Conservation (phyloP, 805 yeast genomes). For the Myxozyma kluyveri region DNA sequence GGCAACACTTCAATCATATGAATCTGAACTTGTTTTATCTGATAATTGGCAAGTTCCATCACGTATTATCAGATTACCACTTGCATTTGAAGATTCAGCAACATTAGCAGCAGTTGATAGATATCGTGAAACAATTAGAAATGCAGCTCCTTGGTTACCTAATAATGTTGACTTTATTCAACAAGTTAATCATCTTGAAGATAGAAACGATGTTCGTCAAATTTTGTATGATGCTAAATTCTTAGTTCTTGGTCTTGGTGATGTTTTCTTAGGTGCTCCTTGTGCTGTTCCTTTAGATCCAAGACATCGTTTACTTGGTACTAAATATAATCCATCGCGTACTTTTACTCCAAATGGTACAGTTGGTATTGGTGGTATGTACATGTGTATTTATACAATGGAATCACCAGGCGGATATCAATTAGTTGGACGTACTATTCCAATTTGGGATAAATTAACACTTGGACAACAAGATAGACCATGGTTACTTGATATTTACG, state of each 20-base stretch:
- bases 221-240: conserved; percentile 87
- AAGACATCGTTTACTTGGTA: conserved; percentile 85
- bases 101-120: conserved; percentile 87
- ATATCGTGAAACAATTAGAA: conserved; percentile 88
- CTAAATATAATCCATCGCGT: conserved; percentile 95
- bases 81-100: conserved; percentile 93
- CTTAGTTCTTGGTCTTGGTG: conserved; percentile 93
- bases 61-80: conserved; percentile 78
- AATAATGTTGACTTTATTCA: conserved; percentile 95
- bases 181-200: conserved; percentile 70
- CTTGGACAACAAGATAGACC: conserved; percentile 73
- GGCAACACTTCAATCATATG: conserved; percentile 66
- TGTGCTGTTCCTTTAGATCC: conserved; percentile 99
- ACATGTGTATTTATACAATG: conserved; percentile 98
- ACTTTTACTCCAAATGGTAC: conserved; percentile 95
- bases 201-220: conserved; percentile 70
- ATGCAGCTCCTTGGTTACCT: conserved; percentile 96
- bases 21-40: conserved; percentile 66
- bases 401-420: conserved; percentile 99
- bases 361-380: conserved; percentile 98
- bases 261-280: conserved; percentile 96
- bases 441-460: conserved; percentile 93
- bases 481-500: conserved; percentile 90
- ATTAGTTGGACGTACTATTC: conserved; percentile 92
- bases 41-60: conserved; percentile 85